Evolutionary conservation across 2,329 filamentous ascomycete genomes (phyloP).

Genomic region (Albophoma yamanashiensis): DNA sequence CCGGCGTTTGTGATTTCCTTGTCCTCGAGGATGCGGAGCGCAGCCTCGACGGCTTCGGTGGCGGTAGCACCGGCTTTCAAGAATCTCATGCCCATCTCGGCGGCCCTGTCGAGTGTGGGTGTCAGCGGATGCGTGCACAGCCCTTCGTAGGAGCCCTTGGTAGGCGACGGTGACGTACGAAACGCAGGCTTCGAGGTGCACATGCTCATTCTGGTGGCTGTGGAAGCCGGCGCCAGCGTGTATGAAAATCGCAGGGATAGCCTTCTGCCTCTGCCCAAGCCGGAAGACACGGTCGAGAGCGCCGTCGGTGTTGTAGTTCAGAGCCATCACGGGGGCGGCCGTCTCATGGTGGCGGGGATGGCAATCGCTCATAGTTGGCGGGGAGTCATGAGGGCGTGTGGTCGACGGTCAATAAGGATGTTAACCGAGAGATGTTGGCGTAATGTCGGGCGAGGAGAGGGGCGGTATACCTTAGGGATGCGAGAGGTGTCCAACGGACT

Average conservation of each 20-base stretch:
- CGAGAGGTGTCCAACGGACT: not conserved
- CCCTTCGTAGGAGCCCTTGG: too few species aligned
- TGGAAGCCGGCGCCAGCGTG: slow-evolving; percentile 95
- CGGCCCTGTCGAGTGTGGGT: slow-evolving; percentile 50
- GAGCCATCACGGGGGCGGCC: slow-evolving; percentile 31
- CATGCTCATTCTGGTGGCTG: slow-evolving; percentile 71
- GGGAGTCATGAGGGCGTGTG: slow-evolving; percentile 10
- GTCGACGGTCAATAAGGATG: slow-evolving; percentile 3
- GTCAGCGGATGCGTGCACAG: not conserved
- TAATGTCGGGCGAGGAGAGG: not conserved
- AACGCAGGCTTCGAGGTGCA: slow-evolving; percentile 78
- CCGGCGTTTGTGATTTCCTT: slow-evolving; percentile 94
- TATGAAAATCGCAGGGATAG: slow-evolving; percentile 71
- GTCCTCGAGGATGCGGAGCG: slow-evolving; percentile 81
- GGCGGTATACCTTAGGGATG: not conserved
- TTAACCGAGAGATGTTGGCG: not conserved
- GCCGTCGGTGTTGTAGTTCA: slow-evolving; percentile 32
- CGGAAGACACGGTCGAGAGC: slow-evolving; percentile 28
- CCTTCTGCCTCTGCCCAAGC: slow-evolving; percentile 21
- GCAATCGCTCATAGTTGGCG: slow-evolving; percentile 18
- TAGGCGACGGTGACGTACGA: slow-evolving; percentile 48
- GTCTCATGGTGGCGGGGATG: slow-evolving; percentile 12
- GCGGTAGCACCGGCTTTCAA: slow-evolving; percentile 70
- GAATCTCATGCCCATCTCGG: slow-evolving; percentile 71
- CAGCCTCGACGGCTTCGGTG: slow-evolving; percentile 80